Evolutionary conservation across 305 asterid genomes (phyloP).

Genomic region (Fraxinus platypoda): DNA sequence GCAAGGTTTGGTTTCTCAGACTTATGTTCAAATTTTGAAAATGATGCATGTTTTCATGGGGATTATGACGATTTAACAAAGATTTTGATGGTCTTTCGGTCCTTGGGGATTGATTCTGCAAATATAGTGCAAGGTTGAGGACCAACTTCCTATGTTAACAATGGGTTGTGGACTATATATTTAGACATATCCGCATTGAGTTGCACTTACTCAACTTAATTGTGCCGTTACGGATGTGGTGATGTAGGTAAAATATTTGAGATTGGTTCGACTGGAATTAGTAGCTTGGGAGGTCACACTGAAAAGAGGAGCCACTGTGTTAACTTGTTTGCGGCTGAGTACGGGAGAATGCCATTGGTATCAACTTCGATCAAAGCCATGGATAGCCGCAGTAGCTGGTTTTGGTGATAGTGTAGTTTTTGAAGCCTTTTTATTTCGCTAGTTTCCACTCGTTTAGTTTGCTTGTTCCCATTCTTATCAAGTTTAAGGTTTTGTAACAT

Average conservation of each 20-base stretch:
- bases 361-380: slow-evolving; percentile 73
- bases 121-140: neutral
- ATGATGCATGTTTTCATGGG: neutral
- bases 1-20: neutral
- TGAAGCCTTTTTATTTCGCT: slow-evolving; percentile 14
- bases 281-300: slow-evolving; percentile 86
- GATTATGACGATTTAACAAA: neutral
- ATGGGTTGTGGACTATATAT: neutral
- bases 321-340: slow-evolving; percentile 54
- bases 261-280: slow-evolving; percentile 80
- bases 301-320: slow-evolving; percentile 64
- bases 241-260: slow-evolving; percentile 66
- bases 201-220: neutral
- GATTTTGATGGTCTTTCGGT: neutral
- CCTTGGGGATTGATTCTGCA: neutral
- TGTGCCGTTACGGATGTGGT: slow-evolving; percentile 3
- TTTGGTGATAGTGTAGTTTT: slow-evolving; percentile 54
- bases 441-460: slow-evolving; percentile 18
- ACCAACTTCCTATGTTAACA: neutral
- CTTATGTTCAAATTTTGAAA: neutral
- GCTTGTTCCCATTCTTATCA: slow-evolving; percentile 2
- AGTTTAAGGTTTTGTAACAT: slow-evolving; percentile 23
- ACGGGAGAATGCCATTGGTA: slow-evolving; percentile 66
- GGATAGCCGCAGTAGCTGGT: slow-evolving; percentile 71
- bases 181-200: neutral